Base-by-base conservation (phyloP, 2,329 filamentous ascomycete genomes). In the Microdochium paspali region DNA sequence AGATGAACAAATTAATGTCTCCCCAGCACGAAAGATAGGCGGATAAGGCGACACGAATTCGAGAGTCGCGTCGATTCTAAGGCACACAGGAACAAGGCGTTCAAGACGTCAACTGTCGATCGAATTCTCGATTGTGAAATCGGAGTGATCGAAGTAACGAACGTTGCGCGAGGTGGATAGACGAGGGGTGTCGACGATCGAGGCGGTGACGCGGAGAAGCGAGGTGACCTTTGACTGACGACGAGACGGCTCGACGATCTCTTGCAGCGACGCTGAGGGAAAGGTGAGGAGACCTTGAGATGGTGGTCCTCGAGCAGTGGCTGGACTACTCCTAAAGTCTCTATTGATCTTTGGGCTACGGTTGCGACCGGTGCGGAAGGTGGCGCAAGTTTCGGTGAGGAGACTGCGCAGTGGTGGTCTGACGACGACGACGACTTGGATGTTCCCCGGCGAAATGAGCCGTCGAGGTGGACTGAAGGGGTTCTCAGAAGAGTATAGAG, bases 1-100 rank as follows among this genome's bases (percentile, higher is more conserved):
- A 95, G 90, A 95, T 87, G 74, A 89, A 95, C 90, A 95, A 95
- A 67, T 84, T 70, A 95, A 95, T 95, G 90, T 90, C 85, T 95
- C 90, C 87, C 89, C 88, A 73, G 72, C 68, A 69, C 64, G 56
- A 53, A 52, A 59, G 56, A 39, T 43, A 49, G 23, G 7, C 23
- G 35, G 18, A 21, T 21, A 20, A 7, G 3, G 10, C 35, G 18
- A 40, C 35, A 20, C n/a, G 20, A 13, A 13, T 40, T 18, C 13
- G 35, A 21, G 48, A 48, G 48, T 46, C 49, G 53, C 51, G 59
- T 46, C 47, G 46, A 46, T 54, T 54, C 51, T 51, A 51, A 32
- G 46, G 46, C 50, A 56, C 53, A 56, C 55, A 59, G 57, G 59
- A 52, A 52, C 39, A 53, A 50, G 56, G 48, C 50, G 51, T 47